These are phyloP conservation scores for Chalara sp. DNA, from an alignment of 2,329 filamentous ascomycete species.

Conservation along the genomic window DNA sequence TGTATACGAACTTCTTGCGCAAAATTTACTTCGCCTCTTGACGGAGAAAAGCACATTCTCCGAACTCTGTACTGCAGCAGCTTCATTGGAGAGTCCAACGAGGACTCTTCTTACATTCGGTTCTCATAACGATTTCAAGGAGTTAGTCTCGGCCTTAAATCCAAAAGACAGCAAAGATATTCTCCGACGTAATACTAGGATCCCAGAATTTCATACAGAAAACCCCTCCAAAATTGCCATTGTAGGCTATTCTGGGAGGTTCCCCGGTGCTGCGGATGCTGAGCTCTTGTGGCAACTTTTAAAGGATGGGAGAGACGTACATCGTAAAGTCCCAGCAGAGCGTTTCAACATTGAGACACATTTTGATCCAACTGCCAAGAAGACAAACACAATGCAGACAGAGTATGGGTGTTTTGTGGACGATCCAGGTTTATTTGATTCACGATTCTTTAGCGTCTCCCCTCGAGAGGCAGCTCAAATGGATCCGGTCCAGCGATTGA, in stretches of 20 bases:
- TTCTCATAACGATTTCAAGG: too few species aligned
- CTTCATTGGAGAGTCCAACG: too few species aligned
- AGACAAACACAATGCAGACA: conserved; percentile 67
- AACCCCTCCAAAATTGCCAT: too few species aligned
- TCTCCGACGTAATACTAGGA: too few species aligned
- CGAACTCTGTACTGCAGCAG: too few species aligned
- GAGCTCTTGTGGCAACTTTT: background rate
- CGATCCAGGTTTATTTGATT: conserved; percentile 67
- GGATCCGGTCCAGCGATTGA: conserved; percentile 71
- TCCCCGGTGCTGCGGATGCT: background rate
- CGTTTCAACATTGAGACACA: conserved; percentile 32
- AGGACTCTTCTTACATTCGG: too few species aligned
- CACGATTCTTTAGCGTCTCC: conserved; percentile 78
- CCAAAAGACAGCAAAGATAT: too few species aligned
- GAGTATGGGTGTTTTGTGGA: conserved; percentile 65
- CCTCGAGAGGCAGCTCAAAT: conserved; percentile 71
- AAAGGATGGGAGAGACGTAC: background rate
- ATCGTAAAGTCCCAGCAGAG: background rate
- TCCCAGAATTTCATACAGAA: too few species aligned
- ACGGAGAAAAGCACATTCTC: too few species aligned
- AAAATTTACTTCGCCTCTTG: too few species aligned
- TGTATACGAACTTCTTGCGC: too few species aligned
- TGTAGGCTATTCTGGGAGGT: background rate
- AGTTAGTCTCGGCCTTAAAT: too few species aligned
- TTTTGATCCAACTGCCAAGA: conserved; percentile 63